phyloP scores from a whole-genome alignment of 31 red algal species.

The Odonthalia washingtoniensis region DNA sequence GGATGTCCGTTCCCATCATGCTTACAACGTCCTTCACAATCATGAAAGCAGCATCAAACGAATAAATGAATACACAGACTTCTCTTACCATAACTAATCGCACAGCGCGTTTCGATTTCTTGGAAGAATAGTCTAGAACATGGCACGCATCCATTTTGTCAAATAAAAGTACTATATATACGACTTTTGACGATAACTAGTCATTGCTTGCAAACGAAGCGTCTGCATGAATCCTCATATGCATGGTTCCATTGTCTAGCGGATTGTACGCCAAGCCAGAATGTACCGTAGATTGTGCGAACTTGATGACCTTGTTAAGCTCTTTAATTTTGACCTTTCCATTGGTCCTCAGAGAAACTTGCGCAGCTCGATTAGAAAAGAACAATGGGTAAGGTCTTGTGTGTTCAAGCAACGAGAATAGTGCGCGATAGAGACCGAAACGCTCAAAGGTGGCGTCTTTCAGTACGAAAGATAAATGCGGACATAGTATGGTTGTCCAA shows the following conservation, averaged over 20 bases:
- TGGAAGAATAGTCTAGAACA: constrained; percentile 31
- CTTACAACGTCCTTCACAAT: background rate
- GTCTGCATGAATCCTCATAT: constrained; percentile 50
- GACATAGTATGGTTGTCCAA: background rate
- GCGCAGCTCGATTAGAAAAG: background rate
- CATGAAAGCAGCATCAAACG: constrained; percentile 10
- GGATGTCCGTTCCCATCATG: background rate
- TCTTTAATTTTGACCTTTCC: background rate
- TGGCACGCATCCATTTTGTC: constrained; percentile 17
- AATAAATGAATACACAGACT: constrained; percentile 48
- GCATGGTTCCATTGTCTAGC: background rate
- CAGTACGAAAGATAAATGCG: background rate
- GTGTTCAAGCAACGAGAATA: background rate
- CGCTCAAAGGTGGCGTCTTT: background rate
- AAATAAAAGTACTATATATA: constrained; percentile 45
- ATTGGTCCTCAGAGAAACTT: background rate
- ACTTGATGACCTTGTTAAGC: background rate
- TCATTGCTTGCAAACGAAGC: constrained; percentile 45
- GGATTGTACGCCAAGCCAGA: background rate
- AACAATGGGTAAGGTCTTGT: background rate
- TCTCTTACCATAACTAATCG: constrained; percentile 53
- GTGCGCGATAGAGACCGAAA: background rate
- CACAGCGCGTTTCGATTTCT: constrained; percentile 39
- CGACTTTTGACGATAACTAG: constrained; percentile 47
- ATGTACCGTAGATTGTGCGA: background rate